phyloP scores from a whole-genome alignment of 2,329 filamentous ascomycete genomes.

The Fusarium bactridioides region DNA sequence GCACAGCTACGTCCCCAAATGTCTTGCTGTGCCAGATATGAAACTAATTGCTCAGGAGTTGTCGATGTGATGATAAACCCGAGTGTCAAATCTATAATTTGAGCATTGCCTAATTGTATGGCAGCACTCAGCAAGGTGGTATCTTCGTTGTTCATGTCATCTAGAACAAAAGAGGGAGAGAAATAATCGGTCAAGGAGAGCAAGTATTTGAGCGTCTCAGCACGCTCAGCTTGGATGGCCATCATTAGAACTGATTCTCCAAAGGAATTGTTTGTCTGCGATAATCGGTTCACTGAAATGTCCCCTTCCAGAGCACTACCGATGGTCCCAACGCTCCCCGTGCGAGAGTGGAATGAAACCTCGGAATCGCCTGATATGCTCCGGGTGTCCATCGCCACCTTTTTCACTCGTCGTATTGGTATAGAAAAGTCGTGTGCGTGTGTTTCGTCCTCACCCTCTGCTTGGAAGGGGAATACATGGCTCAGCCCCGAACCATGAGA shows the following conservation, averaged over 20 bases:
- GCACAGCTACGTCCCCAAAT: constrained; percentile 86
- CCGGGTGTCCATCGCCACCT: constrained; percentile 87
- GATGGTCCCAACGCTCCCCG: constrained; percentile 78
- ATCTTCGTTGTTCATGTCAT: constrained; percentile 88
- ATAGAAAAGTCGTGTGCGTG: constrained; percentile 38
- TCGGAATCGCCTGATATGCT: constrained; percentile 89
- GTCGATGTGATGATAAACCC: constrained; percentile 70
- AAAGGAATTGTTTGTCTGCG: constrained; percentile 72
- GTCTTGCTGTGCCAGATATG: constrained; percentile 81
- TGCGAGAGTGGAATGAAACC: constrained; percentile 81
- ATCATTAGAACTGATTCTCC: constrained; percentile 92
- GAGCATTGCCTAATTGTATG: constrained; percentile 80
- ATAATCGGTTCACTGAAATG: constrained; percentile 79
- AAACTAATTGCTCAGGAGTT: constrained; percentile 63
- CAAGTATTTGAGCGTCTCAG: constrained; percentile 79
- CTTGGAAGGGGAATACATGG: constrained; percentile 92
- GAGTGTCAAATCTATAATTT: constrained; percentile 78
- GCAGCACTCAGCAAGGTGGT: constrained; percentile 90
- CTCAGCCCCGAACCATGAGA: constrained; percentile 69
- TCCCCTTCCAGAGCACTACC: constrained; percentile 82
- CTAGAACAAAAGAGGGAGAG: constrained; percentile 72
- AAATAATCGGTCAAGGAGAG: constrained; percentile 81
- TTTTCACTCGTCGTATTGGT: constrained; percentile 68
- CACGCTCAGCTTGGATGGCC: constrained; percentile 77
- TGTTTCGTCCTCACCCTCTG: constrained; percentile 54